phyloP scores from a whole-genome alignment of 176 grass and related monocot genomes.

The Phoenix dactylifera region DNA sequence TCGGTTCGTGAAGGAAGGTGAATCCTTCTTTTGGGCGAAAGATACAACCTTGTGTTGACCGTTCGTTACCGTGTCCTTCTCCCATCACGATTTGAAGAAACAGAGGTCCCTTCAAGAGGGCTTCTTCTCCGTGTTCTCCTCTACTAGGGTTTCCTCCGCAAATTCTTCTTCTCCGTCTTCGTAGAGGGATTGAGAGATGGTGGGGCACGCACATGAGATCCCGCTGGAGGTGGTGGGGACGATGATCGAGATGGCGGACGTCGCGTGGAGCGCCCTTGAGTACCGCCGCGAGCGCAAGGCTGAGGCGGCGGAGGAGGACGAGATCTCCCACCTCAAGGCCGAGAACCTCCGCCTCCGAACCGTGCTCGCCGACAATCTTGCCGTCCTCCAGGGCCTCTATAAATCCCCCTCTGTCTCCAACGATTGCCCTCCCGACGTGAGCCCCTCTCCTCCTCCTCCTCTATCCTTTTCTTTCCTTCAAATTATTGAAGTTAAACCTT shows the following conservation, averaged over 20 bases:
- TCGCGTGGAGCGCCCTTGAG: slow-evolving; percentile 56
- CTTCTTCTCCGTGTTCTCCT: too few species aligned
- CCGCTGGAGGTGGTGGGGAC: slow-evolving; percentile 69
- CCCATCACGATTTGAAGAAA: too few species aligned
- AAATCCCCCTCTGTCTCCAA: slow-evolving; percentile 41
- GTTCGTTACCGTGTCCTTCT: too few species aligned
- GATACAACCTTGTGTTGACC: too few species aligned
- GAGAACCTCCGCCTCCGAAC: slow-evolving; percentile 63
- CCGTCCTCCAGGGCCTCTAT: slow-evolving; percentile 52
- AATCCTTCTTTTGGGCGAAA: too few species aligned
- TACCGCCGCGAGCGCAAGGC: slow-evolving; percentile 32
- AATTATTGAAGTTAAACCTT: too few species aligned
- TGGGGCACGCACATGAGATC: slow-evolving; percentile 38
- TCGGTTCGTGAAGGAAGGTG: too few species aligned
- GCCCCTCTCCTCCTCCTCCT: background rate
- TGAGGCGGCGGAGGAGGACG: slow-evolving; percentile 4
- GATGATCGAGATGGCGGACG: slow-evolving; percentile 75
- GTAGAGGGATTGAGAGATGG: slow-evolving; percentile 1
- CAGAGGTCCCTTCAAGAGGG: too few species aligned
- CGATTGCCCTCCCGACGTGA: slow-evolving; percentile 83
- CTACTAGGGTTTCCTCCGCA: too few species aligned
- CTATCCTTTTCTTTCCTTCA: too few species aligned
- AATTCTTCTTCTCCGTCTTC: too few species aligned
- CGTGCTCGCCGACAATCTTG: slow-evolving; percentile 57
- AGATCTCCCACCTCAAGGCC: slow-evolving; percentile 39